These are phyloP conservation scores for Cryphonectria carpinicola DNA, from an alignment of 2,329 filamentous ascomycete species.

Conservation along the genomic window DNA sequence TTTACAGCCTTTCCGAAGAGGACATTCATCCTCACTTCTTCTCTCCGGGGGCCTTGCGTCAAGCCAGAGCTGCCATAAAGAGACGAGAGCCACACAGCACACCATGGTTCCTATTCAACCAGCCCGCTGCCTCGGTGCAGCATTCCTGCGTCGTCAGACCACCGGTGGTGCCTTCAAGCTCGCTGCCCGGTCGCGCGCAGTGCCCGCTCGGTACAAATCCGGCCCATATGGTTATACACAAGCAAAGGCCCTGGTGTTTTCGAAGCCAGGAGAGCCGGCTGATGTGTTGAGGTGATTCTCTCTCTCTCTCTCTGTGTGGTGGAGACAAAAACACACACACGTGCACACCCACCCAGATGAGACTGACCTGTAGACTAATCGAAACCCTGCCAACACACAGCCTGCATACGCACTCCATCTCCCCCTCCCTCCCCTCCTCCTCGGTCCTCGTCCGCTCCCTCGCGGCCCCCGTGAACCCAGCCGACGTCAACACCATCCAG, in stretches of 20 bases:
- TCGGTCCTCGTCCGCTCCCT: conserved; percentile 82
- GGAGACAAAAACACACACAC: background rate
- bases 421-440: conserved; percentile 67
- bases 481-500: conserved; percentile 97
- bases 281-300: conserved; percentile 64
- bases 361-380: conserved; percentile 7
- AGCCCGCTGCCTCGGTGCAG: conserved; percentile 26
- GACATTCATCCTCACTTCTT: background rate
- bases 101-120: conserved; percentile 26
- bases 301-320: too few relatives aligned
- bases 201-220: conserved; percentile 53
- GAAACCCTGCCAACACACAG: conserved; percentile 39
- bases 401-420: conserved; percentile 77
- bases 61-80: background rate
- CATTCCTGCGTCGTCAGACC: conserved; percentile 19
- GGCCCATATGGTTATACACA: conserved; percentile 81
- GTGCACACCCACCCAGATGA: background rate
- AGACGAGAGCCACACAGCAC: conserved; percentile 4
- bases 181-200: conserved; percentile 27
- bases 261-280: conserved; percentile 73
- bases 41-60: background rate
- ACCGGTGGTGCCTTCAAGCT: conserved; percentile 8
- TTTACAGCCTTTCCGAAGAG: background rate
- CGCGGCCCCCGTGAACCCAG: conserved; percentile 91
- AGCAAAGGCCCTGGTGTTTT: conserved; percentile 79